Conservation (phyloP, 1,139 yeast genomes). For the Trichomonascaceae sp. region DNA sequence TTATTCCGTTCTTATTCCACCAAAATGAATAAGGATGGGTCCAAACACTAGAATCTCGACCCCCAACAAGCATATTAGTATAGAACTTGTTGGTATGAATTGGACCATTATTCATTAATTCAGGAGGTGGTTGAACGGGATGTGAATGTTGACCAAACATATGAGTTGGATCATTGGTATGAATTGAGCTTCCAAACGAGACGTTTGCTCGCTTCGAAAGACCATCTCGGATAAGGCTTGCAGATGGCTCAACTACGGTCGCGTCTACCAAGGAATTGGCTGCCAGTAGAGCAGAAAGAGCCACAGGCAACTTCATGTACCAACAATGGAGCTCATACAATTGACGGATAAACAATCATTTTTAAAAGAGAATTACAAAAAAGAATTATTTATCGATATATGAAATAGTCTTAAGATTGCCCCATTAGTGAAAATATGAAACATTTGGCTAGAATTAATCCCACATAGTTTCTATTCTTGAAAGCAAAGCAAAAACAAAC, state of each 20-base stretch:
- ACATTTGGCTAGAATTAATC: background rate
- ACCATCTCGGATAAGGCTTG: background rate
- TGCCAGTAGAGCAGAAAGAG: background rate
- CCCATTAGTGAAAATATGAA: background rate
- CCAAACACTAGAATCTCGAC: constrained; percentile 58
- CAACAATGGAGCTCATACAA: background rate
- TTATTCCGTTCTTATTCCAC: constrained; percentile 36
- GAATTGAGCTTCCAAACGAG: constrained; percentile 25
- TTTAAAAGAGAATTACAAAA: background rate
- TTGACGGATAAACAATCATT: background rate
- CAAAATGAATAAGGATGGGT: constrained; percentile 76
- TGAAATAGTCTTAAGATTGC: background rate
- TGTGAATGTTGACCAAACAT: constrained; percentile 45
- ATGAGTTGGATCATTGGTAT: constrained; percentile 43
- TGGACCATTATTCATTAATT: constrained; percentile 37
- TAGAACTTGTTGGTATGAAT: constrained; percentile 75
- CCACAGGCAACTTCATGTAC: background rate
- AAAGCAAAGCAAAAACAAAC: background rate
- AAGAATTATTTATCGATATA: background rate
- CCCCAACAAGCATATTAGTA: constrained; percentile 61
- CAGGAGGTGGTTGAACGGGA: constrained; percentile 39
- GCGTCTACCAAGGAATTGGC: background rate
- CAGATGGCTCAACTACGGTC: background rate
- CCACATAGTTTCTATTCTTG: background rate
- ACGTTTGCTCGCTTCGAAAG: background rate